These are phyloP conservation scores for Herpetospermum pedunculosum DNA, from an alignment of 306 rosid genomes.

Conservation along the genomic window DNA sequence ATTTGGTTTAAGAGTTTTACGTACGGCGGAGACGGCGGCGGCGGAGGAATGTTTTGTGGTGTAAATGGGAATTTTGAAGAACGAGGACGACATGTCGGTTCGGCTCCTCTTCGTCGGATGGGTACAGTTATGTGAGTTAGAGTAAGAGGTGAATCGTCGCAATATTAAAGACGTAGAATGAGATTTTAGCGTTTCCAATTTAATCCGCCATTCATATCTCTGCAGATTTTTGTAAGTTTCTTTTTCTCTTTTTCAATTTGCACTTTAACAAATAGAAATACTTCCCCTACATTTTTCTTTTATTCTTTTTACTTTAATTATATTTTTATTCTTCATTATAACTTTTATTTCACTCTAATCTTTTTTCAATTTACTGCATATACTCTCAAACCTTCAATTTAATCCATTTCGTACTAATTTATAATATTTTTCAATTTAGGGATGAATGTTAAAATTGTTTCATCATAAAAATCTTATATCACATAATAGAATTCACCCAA, in stretches of 20 bases:
- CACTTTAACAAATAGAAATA: not conserved
- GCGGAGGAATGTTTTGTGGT: not conserved
- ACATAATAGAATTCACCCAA: too few species aligned
- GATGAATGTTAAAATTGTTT: too few species aligned
- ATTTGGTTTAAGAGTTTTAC: not conserved
- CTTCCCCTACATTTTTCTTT: not conserved
- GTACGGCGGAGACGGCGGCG: not conserved
- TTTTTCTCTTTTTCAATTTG: not conserved
- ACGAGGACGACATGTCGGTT: conserved; percentile 17
- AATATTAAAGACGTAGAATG: not conserved
- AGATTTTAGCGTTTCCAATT: not conserved
- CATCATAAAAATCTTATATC: too few species aligned
- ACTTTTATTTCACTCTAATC: too few species aligned
- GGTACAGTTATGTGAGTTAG: conserved; percentile 10
- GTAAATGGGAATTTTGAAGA: not conserved
- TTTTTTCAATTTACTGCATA: too few species aligned
- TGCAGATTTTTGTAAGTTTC: not conserved
- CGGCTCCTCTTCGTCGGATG: conserved; percentile 27
- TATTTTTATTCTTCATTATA: too few species aligned
- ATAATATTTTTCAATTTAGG: too few species aligned
- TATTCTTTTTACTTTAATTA: not conserved
- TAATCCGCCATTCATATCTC: not conserved
- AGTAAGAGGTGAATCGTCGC: not conserved
- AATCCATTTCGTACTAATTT: too few species aligned
- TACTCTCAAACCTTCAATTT: too few species aligned